Evolutionary conservation across 164 flowering plant species (phyloP).

Genomic region (Vitis labrusca): DNA sequence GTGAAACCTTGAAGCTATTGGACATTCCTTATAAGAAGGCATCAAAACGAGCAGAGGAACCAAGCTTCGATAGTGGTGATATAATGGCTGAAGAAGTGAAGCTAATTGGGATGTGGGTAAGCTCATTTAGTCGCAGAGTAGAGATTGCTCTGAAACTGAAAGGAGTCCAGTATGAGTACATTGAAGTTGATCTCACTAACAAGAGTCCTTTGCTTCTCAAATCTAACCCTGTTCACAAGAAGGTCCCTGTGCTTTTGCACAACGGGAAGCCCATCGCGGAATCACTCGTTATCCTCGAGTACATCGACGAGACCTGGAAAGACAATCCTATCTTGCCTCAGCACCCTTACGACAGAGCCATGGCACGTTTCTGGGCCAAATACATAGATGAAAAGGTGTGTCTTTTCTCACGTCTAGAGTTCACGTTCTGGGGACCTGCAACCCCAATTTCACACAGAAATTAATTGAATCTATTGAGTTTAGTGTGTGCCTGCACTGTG

Average conservation of each 20-base stretch:
- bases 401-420: no score
- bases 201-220: constrained; percentile 36
- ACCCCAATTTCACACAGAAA: no score
- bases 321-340: constrained; percentile 26
- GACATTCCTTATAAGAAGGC: neutral
- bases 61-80: neutral
- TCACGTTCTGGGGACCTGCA: no score
- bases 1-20: neutral
- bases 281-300: constrained; percentile 33
- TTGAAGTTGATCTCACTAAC: constrained; percentile 28
- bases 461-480: neutral
- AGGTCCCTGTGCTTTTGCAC: constrained; percentile 39
- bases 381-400: constrained; percentile 32
- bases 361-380: constrained; percentile 42
- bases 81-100: constrained; percentile 25
- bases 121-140: constrained; percentile 33
- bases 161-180: constrained; percentile 27
- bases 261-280: constrained; percentile 34
- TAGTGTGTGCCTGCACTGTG: constrained; percentile 23
- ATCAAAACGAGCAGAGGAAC: neutral
- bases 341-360: constrained; percentile 30
- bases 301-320: constrained; percentile 38
- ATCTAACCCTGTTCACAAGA: constrained; percentile 39
- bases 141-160: constrained; percentile 37
- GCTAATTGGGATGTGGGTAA: constrained; percentile 20